Conservation (phyloP, 1,139 yeast species). For the Kurtzmaniella quercitrusa region DNA sequence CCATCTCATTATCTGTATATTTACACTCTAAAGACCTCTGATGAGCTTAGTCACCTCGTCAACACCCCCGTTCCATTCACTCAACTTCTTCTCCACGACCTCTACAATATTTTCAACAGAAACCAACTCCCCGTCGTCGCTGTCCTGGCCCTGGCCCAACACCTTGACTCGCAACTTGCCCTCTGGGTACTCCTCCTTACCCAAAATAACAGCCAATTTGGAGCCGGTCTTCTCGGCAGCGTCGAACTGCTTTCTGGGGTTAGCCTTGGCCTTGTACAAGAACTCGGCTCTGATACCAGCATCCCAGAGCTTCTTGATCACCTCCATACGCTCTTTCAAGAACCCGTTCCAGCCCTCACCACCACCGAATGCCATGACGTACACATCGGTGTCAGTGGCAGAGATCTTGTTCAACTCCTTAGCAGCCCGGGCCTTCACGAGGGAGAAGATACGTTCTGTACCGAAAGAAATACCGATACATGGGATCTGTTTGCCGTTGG, state of each 20-base stretch:
- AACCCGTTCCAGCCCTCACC: slow-evolving; percentile 95
- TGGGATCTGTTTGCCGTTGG: slow-evolving; percentile 89
- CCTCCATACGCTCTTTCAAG: slow-evolving; percentile 82
- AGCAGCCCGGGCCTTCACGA: slow-evolving; percentile 70
- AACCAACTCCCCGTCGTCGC: slow-evolving; percentile 83
- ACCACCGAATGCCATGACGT: slow-evolving; percentile 97
- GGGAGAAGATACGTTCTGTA: slow-evolving; percentile 88
- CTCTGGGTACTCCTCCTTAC: slow-evolving; percentile 84
- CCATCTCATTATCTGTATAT: not conserved
- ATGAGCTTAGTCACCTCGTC: slow-evolving; percentile 58
- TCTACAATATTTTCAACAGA: slow-evolving; percentile 54
- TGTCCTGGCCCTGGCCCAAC: slow-evolving; percentile 83
- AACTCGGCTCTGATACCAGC: slow-evolving; percentile 89
- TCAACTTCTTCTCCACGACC: slow-evolving; percentile 52
- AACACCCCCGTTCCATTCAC: slow-evolving; percentile 41
- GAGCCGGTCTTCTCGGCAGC: slow-evolving; percentile 96
- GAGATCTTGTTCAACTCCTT: slow-evolving; percentile 56
- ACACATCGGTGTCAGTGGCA: slow-evolving; percentile 87
- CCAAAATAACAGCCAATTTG: slow-evolving; percentile 84
- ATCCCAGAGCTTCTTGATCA: slow-evolving; percentile 79
- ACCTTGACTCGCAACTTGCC: slow-evolving; percentile 83
- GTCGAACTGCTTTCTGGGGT: slow-evolving; percentile 92
- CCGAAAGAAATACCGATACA: slow-evolving; percentile 98
- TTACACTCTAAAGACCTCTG: slow-evolving; percentile 38
- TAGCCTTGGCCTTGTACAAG: slow-evolving; percentile 87